These are phyloP conservation scores for Fagopyrum tataricum DNA, from an alignment of 148 eudicot species.

Conservation along the genomic window DNA sequence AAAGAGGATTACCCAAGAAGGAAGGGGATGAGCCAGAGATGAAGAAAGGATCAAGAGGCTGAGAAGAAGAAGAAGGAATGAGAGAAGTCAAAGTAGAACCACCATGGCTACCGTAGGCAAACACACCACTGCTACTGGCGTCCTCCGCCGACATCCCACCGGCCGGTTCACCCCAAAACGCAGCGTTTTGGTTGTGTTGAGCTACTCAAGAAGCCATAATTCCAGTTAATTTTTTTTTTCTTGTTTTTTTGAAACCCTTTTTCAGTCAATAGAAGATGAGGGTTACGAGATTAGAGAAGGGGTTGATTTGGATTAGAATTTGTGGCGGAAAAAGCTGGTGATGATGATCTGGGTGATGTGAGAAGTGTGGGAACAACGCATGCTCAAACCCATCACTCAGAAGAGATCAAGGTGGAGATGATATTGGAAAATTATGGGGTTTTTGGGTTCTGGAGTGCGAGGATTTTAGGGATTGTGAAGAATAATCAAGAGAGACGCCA, in stretches of 20 bases:
- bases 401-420: constrained; percentile 1
- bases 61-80: constrained; percentile 28
- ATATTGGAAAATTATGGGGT: neutral
- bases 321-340: constrained; percentile 92
- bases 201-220: constrained; percentile 22
- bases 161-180: constrained; percentile 2
- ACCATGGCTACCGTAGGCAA: constrained; percentile 15
- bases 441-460: neutral
- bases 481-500: neutral
- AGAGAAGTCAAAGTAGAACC: constrained; percentile 19
- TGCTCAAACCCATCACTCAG: constrained; percentile 46
- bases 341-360: constrained; percentile 82
- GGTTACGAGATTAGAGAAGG: neutral
- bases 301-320: constrained; percentile 11
- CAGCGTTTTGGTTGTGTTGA: neutral
- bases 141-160: constrained; percentile 25
- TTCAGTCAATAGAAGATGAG: neutral
- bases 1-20: constrained; percentile 34
- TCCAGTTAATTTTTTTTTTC: neutral
- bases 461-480: neutral
- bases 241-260: neutral
- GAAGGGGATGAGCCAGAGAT: constrained; percentile 43
- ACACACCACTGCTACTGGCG: constrained; percentile 7
- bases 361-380: constrained; percentile 68
- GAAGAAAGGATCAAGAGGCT: constrained; percentile 39